Evolutionary conservation across 139 green algal genomes (phyloP).

Genomic region (Chlamydomonas incerta): DNA sequence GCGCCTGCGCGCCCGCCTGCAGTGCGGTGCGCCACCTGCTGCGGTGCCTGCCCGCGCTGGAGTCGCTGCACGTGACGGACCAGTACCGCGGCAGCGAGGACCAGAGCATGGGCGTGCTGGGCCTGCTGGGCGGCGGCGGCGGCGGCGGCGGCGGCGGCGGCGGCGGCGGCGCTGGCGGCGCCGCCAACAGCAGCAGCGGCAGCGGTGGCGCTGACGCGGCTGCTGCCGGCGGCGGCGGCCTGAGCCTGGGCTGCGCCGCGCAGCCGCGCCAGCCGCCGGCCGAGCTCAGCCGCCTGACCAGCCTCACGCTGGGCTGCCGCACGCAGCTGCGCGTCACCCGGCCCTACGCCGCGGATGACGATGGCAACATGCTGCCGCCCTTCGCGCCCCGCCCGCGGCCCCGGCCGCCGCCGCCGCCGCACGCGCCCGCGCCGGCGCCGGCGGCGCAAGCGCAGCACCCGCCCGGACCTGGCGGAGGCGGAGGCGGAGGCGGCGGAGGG

Average conservation of each 20-base stretch:
- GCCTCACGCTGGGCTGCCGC: not conserved
- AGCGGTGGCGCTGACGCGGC: not conserved
- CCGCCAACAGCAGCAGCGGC: not conserved
- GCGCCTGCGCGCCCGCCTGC: not conserved
- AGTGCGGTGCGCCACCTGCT: conserved; percentile 9
- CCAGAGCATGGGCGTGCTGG: not conserved
- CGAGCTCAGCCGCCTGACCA: not conserved
- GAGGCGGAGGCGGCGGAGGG: too few relatives aligned
- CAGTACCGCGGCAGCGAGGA: not conserved
- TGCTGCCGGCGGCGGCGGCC: not conserved
- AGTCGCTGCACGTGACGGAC: conserved; percentile 32
- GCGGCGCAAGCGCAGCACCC: too few relatives aligned
- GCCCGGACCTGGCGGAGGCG: too few relatives aligned
- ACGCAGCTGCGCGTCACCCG: not conserved
- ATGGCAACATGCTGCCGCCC: not conserved
- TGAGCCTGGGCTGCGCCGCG: not conserved
- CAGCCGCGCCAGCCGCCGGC: not conserved
- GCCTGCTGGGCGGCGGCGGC: not conserved
- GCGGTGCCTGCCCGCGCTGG: conserved; percentile 8
- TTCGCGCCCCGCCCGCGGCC: too few relatives aligned
- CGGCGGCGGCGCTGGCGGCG: not conserved
- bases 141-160: not conserved
- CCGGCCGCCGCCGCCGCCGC: too few relatives aligned
- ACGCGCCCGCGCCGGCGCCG: too few relatives aligned
- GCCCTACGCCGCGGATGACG: not conserved